Evolutionary conservation across 2,329 filamentous ascomycete genomes (phyloP).

Genomic region (Chrysoporthe austroafricana): DNA sequence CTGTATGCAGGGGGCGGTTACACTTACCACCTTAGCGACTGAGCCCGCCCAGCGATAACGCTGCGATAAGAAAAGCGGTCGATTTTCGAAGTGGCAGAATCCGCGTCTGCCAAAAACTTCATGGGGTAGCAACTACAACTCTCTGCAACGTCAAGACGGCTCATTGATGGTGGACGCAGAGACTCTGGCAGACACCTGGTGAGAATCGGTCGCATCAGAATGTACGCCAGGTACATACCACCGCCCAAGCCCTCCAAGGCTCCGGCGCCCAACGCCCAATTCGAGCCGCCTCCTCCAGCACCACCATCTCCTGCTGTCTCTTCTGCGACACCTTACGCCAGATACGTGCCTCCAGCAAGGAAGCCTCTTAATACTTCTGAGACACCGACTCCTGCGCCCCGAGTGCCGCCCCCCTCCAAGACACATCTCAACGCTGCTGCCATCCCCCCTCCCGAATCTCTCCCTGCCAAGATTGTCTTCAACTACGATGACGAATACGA

Average conservation of each 20-base stretch:
- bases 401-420: slow-evolving; percentile 13
- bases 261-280: slow-evolving; percentile 23
- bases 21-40: not conserved
- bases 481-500: slow-evolving; percentile 31
- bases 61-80: slow-evolving; percentile 40
- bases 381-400: slow-evolving; percentile 1
- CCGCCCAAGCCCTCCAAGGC: slow-evolving; percentile 41
- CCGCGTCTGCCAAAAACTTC: slow-evolving; percentile 33
- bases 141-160: not conserved
- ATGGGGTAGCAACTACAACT: slow-evolving; percentile 6
- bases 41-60: slow-evolving; percentile 9
- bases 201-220: slow-evolving; percentile 4
- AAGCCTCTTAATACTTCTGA: not conserved
- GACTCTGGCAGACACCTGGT: not conserved
- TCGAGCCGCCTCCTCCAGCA: slow-evolving; percentile 20
- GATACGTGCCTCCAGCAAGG: slow-evolving; percentile 28
- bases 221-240: slow-evolving; percentile 44
- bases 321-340: slow-evolving; percentile 27
- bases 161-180: not conserved
- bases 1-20: not conserved
- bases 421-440: slow-evolving; percentile 27
- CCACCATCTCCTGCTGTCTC: slow-evolving; percentile 32
- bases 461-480: slow-evolving; percentile 33
- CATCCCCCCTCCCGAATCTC: slow-evolving; percentile 20
- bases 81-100: slow-evolving; percentile 39